phyloP scores from a whole-genome alignment of 106 monocot genomes.

The Phalaenopsis aphrodite region DNA sequence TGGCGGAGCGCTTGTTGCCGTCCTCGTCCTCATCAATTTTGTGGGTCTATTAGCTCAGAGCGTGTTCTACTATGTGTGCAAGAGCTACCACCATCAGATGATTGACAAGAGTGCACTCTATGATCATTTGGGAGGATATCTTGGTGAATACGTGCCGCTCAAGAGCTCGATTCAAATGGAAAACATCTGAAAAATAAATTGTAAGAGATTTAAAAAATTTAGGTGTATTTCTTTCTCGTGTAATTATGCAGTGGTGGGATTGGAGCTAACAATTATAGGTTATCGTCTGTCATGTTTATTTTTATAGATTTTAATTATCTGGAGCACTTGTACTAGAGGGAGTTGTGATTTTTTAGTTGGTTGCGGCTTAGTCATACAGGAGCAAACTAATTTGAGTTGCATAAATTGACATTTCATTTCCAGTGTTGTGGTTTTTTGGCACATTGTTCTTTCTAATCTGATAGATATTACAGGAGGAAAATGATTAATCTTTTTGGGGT shows the following conservation, averaged over 20 bases:
- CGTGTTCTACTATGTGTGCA: conserved; percentile 85
- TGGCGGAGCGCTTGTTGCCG: conserved; percentile 48
- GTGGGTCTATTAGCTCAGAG: conserved; percentile 67
- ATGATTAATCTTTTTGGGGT: not conserved
- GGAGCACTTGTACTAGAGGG: not conserved
- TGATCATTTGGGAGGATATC: conserved; percentile 47
- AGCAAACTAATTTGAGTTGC: not conserved
- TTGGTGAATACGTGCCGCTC: conserved; percentile 57
- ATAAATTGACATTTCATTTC: not conserved
- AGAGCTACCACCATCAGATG: conserved; percentile 64
- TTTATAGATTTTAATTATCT: conserved; percentile 1
- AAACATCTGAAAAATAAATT: conserved; percentile 18
- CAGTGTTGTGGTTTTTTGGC: not conserved
- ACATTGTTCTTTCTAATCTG: not conserved
- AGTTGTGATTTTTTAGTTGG: not conserved
- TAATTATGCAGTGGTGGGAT: not conserved
- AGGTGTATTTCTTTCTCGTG: not conserved
- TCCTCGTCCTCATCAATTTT: conserved; percentile 53
- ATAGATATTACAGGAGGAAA: not conserved
- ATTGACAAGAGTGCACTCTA: conserved; percentile 36
- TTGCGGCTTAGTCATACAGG: not conserved
- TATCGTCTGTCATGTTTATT: not conserved
- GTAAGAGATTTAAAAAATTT: not conserved
- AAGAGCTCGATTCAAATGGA: conserved; percentile 58
- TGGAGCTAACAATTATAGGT: not conserved